Percentiles rank a stretch among this genome's conserved stretches.
Evolutionary conservation across 768 basidiomycete species (phyloP).

Genomic region (Megacollybia marginata): DNA sequence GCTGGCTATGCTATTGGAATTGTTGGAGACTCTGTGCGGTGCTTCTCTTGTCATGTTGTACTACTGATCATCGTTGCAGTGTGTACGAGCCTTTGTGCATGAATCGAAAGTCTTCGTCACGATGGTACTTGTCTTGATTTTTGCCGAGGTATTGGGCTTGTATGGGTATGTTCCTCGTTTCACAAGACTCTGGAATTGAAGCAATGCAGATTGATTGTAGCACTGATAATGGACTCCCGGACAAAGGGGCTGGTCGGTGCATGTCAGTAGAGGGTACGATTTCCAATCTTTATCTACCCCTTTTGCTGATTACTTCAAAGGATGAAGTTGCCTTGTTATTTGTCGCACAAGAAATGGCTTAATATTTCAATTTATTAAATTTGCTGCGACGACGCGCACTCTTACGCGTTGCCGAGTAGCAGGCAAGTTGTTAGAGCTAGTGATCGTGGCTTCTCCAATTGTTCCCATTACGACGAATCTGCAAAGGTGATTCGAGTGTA

Average conservation of each 20-base stretch:
- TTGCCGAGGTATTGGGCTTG: constrained; percentile 84
- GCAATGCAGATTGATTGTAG: constrained; percentile 64
- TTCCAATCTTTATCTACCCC: too few relatives aligned
- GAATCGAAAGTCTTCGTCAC: constrained; percentile 89
- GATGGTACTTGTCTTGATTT: constrained; percentile 95
- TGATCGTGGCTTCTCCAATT: too few relatives aligned
- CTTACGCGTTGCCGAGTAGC: too few relatives aligned
- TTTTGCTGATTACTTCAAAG: too few relatives aligned
- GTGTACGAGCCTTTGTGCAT: constrained; percentile 85
- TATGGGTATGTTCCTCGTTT: constrained; percentile 53
- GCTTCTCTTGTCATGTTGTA: neutral
- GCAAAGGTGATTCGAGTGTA: too few relatives aligned
- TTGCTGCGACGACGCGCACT: too few relatives aligned
- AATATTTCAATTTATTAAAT: too few relatives aligned
- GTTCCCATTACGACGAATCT: too few relatives aligned
- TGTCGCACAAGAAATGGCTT: too few relatives aligned
- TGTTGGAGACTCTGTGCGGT: constrained; percentile 85
- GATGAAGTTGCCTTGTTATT: too few relatives aligned
- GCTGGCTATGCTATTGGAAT: constrained; percentile 94
- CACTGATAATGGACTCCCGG: constrained; percentile 85
- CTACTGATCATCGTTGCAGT: constrained; percentile 35
- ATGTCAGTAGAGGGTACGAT: constrained; percentile 13
- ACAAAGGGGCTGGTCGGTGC: constrained; percentile 35
- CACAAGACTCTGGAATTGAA: neutral
- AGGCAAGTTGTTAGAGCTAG: too few relatives aligned